Evolutionary conservation across 257 asterid genomes (phyloP).

Genomic region (Voacanga thouarsii): DNA sequence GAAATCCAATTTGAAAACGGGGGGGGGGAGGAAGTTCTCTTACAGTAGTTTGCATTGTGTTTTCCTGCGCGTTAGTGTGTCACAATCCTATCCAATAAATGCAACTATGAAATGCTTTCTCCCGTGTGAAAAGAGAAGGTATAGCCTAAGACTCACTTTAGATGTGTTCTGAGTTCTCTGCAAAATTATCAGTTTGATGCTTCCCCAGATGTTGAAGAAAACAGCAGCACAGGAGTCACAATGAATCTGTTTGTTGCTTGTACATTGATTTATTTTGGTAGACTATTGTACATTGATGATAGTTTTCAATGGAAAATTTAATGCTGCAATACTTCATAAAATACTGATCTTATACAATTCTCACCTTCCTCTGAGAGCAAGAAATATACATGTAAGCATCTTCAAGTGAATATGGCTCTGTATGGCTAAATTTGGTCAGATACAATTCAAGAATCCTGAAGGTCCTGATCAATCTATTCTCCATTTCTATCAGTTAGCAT

Average conservation of each 20-base stretch:
- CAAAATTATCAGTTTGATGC: neutral
- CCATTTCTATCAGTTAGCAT: constrained; percentile 15
- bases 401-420: neutral
- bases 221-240: neutral
- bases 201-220: neutral
- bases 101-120: neutral
- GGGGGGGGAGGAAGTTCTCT: neutral
- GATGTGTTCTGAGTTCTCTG: neutral
- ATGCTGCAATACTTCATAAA: constrained; percentile 5
- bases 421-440: neutral
- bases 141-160: neutral
- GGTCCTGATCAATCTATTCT: constrained; percentile 1
- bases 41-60: neutral
- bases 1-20: neutral
- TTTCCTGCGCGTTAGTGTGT: neutral
- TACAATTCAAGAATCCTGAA: constrained; percentile 10
- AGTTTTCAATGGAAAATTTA: neutral
- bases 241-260: neutral
- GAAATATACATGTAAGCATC: constrained; percentile 6
- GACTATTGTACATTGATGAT: neutral
- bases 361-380: neutral
- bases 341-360: neutral
- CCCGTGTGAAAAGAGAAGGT: neutral
- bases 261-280: neutral
- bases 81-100: too few relatives aligned